Conservation (phyloP, 345 rosid genomes). For the Eucalyptus brandiana region DNA sequence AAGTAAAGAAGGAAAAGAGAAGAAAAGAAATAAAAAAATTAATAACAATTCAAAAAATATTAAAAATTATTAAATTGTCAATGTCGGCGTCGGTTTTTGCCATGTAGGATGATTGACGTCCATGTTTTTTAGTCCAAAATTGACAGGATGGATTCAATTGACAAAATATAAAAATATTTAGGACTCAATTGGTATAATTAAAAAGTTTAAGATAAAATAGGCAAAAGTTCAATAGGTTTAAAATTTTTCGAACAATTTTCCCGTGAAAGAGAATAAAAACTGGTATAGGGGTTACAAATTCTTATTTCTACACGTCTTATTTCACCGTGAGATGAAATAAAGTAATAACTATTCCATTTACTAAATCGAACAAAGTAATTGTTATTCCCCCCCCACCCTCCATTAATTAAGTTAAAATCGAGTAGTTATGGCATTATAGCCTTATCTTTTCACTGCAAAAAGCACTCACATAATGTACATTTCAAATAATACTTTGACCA, state of each 20-base stretch:
- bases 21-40: too few relatives aligned
- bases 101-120: rapidly evolving
- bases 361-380: not conserved
- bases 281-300: not conserved
- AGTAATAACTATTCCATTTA: not conserved
- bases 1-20: too few relatives aligned
- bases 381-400: not conserved
- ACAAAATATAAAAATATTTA: too few relatives aligned
- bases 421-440: not conserved
- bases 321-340: not conserved
- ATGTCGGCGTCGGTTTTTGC: rapidly evolving
- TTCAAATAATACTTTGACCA: not conserved
- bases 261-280: not conserved
- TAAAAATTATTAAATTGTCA: too few relatives aligned
- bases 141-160: too few relatives aligned
- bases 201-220: too few relatives aligned
- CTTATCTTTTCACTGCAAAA: not conserved
- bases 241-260: too few relatives aligned
- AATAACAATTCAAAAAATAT: too few relatives aligned
- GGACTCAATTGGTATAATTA: too few relatives aligned
- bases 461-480: not conserved
- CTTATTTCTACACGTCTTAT: not conserved
- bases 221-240: too few relatives aligned
- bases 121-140: too few relatives aligned
- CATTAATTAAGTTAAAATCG: not conserved